Conservation (phyloP, 2,329 filamentous ascomycete species). For the Tolypocladium ovalisporum region DNA sequence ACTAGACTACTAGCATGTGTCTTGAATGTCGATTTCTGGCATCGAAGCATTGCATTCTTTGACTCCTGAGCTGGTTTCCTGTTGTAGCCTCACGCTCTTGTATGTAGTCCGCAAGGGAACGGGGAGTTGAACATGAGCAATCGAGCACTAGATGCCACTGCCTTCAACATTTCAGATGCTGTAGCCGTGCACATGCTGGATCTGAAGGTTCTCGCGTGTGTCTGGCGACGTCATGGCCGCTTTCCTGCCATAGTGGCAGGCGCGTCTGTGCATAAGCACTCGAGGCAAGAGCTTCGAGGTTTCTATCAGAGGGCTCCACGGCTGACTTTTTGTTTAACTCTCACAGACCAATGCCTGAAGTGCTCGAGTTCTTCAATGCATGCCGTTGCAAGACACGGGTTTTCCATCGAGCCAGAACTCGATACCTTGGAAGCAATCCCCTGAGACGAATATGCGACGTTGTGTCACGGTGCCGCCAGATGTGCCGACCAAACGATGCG, state of each 20-base stretch:
- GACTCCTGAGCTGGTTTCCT: neutral
- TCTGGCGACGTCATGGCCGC: neutral
- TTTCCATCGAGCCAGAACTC: neutral
- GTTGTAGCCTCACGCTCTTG: neutral
- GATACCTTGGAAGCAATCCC: neutral
- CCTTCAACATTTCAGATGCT: neutral
- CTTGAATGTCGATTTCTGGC: neutral
- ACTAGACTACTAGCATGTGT: neutral
- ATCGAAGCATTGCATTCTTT: neutral
- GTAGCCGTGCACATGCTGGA: neutral
- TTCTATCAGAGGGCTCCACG: no score
- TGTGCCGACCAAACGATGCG: neutral
- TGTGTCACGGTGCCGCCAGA: neutral
- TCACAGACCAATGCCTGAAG: neutral
- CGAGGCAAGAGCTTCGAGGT: neutral
- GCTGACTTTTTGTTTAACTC: neutral
- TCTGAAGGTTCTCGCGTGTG: no score
- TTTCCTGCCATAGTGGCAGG: neutral
- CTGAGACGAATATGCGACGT: neutral
- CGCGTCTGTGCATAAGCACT: no score
- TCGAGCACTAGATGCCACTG: neutral
- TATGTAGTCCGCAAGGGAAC: neutral
- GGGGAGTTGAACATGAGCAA: neutral
- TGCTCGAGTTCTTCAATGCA: neutral
- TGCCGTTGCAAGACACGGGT: no score